Conservation (phyloP, 306 rosid genomes). For the Hylodesmum podocarpum region DNA sequence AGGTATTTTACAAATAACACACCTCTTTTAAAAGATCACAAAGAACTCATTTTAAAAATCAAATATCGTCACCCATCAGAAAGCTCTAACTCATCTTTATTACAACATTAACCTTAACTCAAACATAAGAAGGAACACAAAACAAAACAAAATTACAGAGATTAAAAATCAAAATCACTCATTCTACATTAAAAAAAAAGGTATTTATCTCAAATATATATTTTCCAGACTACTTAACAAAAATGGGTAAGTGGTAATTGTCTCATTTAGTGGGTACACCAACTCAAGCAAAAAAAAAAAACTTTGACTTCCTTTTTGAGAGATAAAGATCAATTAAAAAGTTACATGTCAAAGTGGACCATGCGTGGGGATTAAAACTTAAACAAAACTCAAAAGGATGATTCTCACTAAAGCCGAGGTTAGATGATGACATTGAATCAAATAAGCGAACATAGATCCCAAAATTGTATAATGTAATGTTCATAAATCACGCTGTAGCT, state of each 20-base stretch:
- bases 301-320: neutral
- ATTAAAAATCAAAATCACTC: no score
- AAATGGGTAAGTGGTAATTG: neutral
- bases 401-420: neutral
- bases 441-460: neutral
- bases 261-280: constrained; percentile 5
- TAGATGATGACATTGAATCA: neutral
- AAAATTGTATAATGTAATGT: neutral
- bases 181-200: no score
- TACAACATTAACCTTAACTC: no score
- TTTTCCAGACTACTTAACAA: neutral
- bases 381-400: neutral
- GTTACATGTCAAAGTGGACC: neutral
- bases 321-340: neutral
- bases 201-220: no score
- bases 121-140: no score
- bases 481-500: neutral
- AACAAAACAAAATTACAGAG: no score
- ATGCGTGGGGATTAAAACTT: neutral
- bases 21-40: no score
- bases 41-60: no score
- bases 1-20: no score
- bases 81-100: no score
- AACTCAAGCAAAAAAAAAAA: neutral
- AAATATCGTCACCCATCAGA: no score